Conservation (phyloP, 768 basidiomycete species). For the Coprinopsis cinerea region DNA sequence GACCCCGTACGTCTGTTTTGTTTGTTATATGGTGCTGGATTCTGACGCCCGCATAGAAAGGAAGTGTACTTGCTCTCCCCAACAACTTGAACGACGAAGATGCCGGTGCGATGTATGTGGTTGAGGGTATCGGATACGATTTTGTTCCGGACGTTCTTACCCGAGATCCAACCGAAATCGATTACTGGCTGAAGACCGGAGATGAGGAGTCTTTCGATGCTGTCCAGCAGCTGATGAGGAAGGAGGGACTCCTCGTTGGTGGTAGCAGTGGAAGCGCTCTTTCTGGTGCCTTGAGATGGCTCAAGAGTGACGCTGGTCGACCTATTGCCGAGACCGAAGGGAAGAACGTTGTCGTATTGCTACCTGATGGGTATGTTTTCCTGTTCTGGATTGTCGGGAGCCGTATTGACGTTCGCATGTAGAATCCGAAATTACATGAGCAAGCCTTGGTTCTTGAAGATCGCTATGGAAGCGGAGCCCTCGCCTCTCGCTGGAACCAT, state of each 20-base stretch:
- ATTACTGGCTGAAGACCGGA: slow-evolving; percentile 80
- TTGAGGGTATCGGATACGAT: slow-evolving; percentile 98
- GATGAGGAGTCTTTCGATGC: slow-evolving; percentile 79
- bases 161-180: slow-evolving; percentile 50
- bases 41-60: slow-evolving; percentile 45
- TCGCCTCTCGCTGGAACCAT: slow-evolving; percentile 50
- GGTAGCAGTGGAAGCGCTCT: slow-evolving; percentile 90
- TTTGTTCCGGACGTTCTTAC: slow-evolving; percentile 86
- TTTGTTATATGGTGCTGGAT: neutral
- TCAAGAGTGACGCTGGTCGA: slow-evolving; percentile 65
- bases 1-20: slow-evolving; percentile 68
- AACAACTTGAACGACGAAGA: slow-evolving; percentile 52
- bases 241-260: slow-evolving; percentile 87
- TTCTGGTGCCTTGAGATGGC: slow-evolving; percentile 70
- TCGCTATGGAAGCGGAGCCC: slow-evolving; percentile 50
- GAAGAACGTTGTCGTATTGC: slow-evolving; percentile 81
- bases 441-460: slow-evolving; percentile 84
- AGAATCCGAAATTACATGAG: slow-evolving; percentile 94
- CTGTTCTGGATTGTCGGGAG: slow-evolving; percentile 1
- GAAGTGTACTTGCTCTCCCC: slow-evolving; percentile 81
- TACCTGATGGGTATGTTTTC: slow-evolving; percentile 79
- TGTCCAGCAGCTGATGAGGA: slow-evolving; percentile 70
- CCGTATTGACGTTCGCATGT: slow-evolving; percentile 1
- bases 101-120: slow-evolving; percentile 50
- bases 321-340: slow-evolving; percentile 59